phyloP scores from a whole-genome alignment of 164 flowering plant species.

The Litsea cubeba region DNA sequence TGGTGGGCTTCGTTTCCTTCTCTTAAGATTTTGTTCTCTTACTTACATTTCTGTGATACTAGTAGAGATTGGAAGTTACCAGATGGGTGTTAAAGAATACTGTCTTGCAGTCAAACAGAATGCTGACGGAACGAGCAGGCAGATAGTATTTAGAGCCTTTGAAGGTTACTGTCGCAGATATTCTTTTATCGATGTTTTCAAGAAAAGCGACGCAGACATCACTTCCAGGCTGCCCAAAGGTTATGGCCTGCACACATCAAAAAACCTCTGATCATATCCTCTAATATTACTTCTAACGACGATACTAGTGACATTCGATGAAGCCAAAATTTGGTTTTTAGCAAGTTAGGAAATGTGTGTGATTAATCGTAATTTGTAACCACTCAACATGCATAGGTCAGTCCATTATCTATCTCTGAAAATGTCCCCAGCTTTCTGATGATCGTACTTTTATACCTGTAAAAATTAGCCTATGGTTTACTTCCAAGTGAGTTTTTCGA shows the following conservation, averaged over 20 bases:
- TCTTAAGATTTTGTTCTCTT: too few species aligned
- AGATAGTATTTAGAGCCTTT: conserved; percentile 45
- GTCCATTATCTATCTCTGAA: too few species aligned
- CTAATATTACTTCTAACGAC: background rate
- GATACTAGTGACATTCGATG: background rate
- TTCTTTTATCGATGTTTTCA: conserved; percentile 47
- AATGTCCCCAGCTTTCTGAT: background rate
- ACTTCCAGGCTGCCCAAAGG: conserved; percentile 37
- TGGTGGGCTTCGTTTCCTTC: background rate
- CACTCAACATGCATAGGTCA: too few species aligned
- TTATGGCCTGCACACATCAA: conserved; percentile 46
- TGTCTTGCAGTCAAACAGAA: conserved; percentile 93
- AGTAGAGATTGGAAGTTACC: conserved; percentile 26
- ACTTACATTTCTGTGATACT: too few species aligned
- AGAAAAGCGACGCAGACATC: conserved; percentile 75
- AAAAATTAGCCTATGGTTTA: background rate
- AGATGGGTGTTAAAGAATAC: conserved; percentile 69
- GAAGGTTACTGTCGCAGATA: conserved; percentile 34
- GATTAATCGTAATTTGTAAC: too few species aligned
- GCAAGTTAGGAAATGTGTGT: too few species aligned
- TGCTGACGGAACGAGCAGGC: conserved; percentile 79
- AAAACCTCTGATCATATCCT: background rate
- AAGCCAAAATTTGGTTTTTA: too few species aligned
- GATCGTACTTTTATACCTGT: background rate
- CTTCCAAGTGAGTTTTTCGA: background rate